These are phyloP conservation scores for Aspergillus cavernicola DNA, from an alignment of 495 filamentous ascomycete genomes.

Conservation along the genomic window DNA sequence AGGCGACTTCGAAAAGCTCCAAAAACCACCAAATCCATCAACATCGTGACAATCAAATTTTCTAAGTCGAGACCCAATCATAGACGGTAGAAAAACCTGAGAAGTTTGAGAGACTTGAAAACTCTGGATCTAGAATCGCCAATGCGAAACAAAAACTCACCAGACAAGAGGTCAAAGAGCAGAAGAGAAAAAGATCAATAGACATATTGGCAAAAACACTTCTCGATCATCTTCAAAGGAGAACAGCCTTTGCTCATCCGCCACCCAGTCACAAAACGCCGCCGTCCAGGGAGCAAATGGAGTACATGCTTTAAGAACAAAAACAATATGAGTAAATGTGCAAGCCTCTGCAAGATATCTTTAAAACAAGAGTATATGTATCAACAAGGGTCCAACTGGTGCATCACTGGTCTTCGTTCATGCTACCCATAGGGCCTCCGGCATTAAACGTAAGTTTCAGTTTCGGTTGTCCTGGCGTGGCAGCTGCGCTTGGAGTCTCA, in stretches of 20 bases:
- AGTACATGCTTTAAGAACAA: constrained; percentile 21
- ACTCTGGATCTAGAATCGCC: constrained; percentile 2
- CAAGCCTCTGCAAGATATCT: constrained; percentile 15
- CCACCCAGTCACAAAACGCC: constrained; percentile 20
- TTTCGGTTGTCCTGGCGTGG: constrained; percentile 52
- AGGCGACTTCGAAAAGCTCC: no score
- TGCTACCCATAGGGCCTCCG: constrained; percentile 27
- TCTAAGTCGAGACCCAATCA: neutral
- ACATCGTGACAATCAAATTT: neutral
- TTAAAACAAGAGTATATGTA: constrained; percentile 14
- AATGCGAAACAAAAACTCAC: neutral
- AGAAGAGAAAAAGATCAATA: neutral
- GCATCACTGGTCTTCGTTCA: constrained; percentile 36
- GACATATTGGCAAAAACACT: neutral
- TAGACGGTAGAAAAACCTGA: no score
- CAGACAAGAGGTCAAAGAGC: neutral
- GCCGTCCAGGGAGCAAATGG: constrained; percentile 18
- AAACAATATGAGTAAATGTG: constrained; percentile 14
- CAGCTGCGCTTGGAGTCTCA: constrained; percentile 64
- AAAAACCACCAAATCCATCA: neutral
- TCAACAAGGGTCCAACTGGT: constrained; percentile 11
- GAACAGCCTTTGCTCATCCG: constrained; percentile 22
- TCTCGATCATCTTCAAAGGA: constrained; percentile 12
- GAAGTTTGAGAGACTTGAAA: neutral
- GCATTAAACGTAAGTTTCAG: constrained; percentile 56